Evolutionary conservation across 257 asterid species (phyloP).

Genomic region (Petunia secreta): DNA sequence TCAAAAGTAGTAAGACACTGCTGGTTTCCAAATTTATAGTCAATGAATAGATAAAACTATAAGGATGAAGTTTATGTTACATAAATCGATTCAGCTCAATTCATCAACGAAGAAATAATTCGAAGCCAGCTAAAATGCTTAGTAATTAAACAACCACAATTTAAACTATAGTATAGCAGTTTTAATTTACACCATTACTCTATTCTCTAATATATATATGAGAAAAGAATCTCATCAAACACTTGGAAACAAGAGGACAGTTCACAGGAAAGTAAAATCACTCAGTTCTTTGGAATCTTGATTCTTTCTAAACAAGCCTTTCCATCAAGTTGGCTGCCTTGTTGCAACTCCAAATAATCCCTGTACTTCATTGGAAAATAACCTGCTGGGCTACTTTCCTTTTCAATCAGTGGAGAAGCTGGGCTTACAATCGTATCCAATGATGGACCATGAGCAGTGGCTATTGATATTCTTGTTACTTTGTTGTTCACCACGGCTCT

Average conservation of each 20-base stretch:
- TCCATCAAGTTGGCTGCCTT: slow-evolving; percentile 52
- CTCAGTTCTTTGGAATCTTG: slow-evolving; percentile 30
- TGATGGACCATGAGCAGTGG: slow-evolving; percentile 68
- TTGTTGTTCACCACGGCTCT: slow-evolving; percentile 66
- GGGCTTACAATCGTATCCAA: slow-evolving; percentile 56
- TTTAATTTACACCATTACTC: neutral
- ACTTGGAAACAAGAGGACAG: slow-evolving; percentile 1
- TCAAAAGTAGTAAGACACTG: too few species aligned
- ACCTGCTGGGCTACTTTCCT: slow-evolving; percentile 28
- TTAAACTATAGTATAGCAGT: neutral
- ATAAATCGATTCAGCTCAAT: too few species aligned
- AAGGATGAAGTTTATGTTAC: too few species aligned
- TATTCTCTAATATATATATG: neutral
- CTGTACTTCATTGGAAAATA: slow-evolving; percentile 59
- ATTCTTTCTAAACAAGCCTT: slow-evolving; percentile 56
- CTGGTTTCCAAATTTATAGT: too few species aligned
- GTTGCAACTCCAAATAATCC: slow-evolving; percentile 63
- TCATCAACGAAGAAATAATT: neutral
- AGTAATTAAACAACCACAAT: neutral
- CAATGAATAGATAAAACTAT: too few species aligned
- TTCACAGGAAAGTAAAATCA: neutral
- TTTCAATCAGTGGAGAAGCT: slow-evolving; percentile 39
- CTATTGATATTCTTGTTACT: slow-evolving; percentile 72
- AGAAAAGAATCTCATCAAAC: neutral
- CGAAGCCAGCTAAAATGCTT: neutral